A percentile compares a stretch with the other conserved stretches of the same genome.
phyloP scores from a whole-genome alignment of 148 eudicot genomes.

The Nepenthes gracilis region DNA sequence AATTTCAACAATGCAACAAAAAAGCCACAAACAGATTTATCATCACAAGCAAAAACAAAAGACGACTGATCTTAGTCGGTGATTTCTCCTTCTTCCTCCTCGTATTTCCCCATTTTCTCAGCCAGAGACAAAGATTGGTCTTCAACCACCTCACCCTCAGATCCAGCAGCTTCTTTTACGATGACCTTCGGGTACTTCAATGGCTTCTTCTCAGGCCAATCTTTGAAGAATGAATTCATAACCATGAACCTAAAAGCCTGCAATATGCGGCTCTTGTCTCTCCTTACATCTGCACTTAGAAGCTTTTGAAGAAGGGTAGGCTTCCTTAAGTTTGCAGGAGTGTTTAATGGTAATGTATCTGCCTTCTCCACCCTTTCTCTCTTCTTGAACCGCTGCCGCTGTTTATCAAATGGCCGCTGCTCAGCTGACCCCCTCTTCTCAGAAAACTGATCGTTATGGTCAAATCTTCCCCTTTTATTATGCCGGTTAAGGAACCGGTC shows the following conservation, averaged over 20 bases:
- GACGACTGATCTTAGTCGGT: slow-evolving; percentile 22
- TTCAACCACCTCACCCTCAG: slow-evolving; percentile 16
- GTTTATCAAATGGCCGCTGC: slow-evolving; percentile 10
- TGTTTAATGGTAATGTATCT: slow-evolving; percentile 5
- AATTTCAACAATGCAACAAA: too few relatives aligned
- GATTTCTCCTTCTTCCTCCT: slow-evolving; percentile 58
- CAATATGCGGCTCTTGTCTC: slow-evolving; percentile 47
- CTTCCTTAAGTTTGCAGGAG: slow-evolving; percentile 17
- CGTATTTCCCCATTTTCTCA: slow-evolving; percentile 1
- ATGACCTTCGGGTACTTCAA: slow-evolving; percentile 53
- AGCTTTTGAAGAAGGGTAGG: slow-evolving; percentile 79
- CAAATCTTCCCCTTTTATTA: slow-evolving; percentile 42
- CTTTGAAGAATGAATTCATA: slow-evolving; percentile 68
- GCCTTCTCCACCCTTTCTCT: slow-evolving; percentile 15
- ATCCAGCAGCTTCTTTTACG: slow-evolving; percentile 30
- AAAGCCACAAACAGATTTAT: too few relatives aligned
- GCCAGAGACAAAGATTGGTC: slow-evolving; percentile 3
- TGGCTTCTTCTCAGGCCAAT: slow-evolving; percentile 40
- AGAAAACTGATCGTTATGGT: slow-evolving; percentile 19
- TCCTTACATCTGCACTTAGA: slow-evolving; percentile 48
- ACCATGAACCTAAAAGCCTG: slow-evolving; percentile 82
- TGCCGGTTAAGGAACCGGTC: slow-evolving; percentile 47
- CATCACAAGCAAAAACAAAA: too few relatives aligned
- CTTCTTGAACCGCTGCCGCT: slow-evolving; percentile 17
- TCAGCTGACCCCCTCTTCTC: slow-evolving; percentile 19